Base-by-base conservation (phyloP, 306 rosid species). In the Dalbergia oliveri region DNA sequence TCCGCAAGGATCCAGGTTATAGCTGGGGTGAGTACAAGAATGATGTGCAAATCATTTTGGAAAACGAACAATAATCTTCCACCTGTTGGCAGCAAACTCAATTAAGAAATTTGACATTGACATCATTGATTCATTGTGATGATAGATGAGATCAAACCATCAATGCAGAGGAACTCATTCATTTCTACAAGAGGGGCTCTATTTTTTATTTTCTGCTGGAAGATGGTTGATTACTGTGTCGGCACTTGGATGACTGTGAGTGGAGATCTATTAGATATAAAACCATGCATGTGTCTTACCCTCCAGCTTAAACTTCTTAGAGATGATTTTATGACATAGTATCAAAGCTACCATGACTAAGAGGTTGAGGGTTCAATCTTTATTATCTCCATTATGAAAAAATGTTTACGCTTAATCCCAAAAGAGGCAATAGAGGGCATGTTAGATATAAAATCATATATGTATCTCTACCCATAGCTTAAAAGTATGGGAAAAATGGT, bases 1-100 rank as follows among this genome's bases (percentile, higher is more conserved):
- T 93, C 26, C 72, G 13, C 13, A 93, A 93, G 85, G 79, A 85
- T 81, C 92, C 94, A 26, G 96, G 97, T 76, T 90, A 83, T 81
- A 93, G 97, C 87, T 79, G 91, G 91, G 88, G 88, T 26, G 92
- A 88, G 65, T 53, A 43, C 72, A 83, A 77, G 71, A 79, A 82
- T 57, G 87, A 51, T 69, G 61, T 58, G 73, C 87, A 78, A 53
- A 37, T 39, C 15, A 16, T 54, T 57, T 5, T 64, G 64, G 77
- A 69, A 73, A 61, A 56, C 65, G 58, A 59, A 44, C 82, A 64
- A 72, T 59, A 19, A 80, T 54, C 56, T 16, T 77, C 23, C 53
- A 26, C 18, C 71, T 70, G 61, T 70, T 66, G 72, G 71, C 11
- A 44, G 18, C 33, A 37, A 66, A 80, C 59, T 65, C 44, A 33